Conservation (phyloP, 2,329 filamentous ascomycete genomes). For the Phialophora chinensis region DNA sequence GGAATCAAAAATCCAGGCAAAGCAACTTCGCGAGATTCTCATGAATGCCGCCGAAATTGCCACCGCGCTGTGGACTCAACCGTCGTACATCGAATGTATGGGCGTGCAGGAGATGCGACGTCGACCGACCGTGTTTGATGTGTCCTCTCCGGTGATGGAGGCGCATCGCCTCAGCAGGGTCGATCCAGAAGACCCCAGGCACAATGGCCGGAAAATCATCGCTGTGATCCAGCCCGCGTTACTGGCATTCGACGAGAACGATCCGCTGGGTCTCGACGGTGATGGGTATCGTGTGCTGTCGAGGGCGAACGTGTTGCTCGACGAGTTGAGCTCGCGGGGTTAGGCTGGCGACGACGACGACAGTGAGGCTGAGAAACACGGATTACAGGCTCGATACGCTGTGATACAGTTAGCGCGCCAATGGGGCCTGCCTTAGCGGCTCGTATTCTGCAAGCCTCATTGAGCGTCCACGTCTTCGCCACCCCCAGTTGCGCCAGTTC, state of each 20-base stretch:
- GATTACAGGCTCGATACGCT: neutral
- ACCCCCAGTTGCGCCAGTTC: neutral
- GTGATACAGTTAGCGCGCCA: neutral
- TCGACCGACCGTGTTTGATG: neutral
- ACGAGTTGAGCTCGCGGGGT: neutral
- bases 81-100: neutral
- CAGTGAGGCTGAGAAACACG: neutral
- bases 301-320: neutral
- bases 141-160: neutral
- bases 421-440: neutral
- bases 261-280: neutral
- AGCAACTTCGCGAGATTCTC: neutral
- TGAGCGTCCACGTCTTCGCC: neutral
- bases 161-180: neutral
- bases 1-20: neutral
- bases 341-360: neutral
- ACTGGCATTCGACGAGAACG: neutral
- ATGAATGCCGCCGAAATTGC: neutral
- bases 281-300: neutral
- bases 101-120: neutral
- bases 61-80: neutral
- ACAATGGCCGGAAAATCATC: neutral
- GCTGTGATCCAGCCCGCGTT: neutral
- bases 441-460: neutral
- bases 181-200: neutral